Conservation (phyloP, 306 rosid species). For the Ormosia semicastrata region DNA sequence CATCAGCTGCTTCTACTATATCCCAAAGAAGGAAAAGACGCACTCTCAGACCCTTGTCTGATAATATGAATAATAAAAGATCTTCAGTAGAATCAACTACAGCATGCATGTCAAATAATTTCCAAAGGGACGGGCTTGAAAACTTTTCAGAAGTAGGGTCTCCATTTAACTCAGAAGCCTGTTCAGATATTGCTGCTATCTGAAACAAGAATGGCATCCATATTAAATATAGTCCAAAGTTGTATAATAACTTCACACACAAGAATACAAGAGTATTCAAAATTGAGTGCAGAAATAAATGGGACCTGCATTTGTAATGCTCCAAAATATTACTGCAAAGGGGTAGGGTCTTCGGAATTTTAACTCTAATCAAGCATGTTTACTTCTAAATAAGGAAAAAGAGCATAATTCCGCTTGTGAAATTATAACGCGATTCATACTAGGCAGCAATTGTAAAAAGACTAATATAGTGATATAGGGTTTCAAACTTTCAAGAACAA, state of each 20-base stretch:
- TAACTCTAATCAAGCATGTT: neutral
- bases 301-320: slow-evolving; percentile 20
- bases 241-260: neutral
- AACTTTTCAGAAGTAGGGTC: slow-evolving; percentile 47
- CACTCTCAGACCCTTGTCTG: slow-evolving; percentile 85
- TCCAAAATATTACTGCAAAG: neutral
- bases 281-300: slow-evolving; percentile 25
- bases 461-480: neutral
- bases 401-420: neutral
- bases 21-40: slow-evolving; percentile 84
- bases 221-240: neutral
- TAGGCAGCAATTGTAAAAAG: neutral
- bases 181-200: slow-evolving; percentile 95
- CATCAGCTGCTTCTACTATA: slow-evolving; percentile 69
- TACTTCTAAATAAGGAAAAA: neutral
- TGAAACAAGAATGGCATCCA: slow-evolving; percentile 45
- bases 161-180: slow-evolving; percentile 66
- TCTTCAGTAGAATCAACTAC: slow-evolving; percentile 93
- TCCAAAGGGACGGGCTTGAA: slow-evolving; percentile 65
- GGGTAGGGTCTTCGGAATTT: neutral
- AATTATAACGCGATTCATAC: neutral
- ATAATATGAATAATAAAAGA: slow-evolving; percentile 73
- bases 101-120: slow-evolving; percentile 79
- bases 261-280: slow-evolving; percentile 18
- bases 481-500: neutral